Evolutionary conservation across 139 green algal genomes (phyloP).

Genomic region (Pleodorina starrii): DNA sequence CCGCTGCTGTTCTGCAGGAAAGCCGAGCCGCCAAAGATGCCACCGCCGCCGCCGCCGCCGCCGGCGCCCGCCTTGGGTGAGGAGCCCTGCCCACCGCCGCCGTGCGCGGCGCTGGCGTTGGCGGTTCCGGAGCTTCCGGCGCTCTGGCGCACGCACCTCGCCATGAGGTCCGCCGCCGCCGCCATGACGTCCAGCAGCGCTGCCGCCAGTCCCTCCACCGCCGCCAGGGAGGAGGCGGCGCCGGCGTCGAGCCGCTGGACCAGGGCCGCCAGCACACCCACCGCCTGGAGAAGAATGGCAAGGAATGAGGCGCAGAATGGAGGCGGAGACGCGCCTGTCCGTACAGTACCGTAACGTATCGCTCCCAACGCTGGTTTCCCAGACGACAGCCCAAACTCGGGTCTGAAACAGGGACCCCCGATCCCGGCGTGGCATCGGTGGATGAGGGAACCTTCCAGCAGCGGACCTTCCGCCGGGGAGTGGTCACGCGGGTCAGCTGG

Average conservation of each 20-base stretch:
- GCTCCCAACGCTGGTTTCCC: too few species aligned
- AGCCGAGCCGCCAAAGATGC: background rate
- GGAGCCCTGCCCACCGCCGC: constrained; percentile 3
- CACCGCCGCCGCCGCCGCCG: background rate
- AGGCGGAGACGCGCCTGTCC: too few species aligned
- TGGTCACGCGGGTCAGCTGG: too few species aligned
- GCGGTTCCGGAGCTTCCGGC: background rate
- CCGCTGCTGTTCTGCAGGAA: constrained; percentile 11
- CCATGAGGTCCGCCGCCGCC: constrained; percentile 18
- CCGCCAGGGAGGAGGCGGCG: constrained; percentile 25
- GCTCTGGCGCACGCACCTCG: background rate
- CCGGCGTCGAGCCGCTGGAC: constrained; percentile 31
- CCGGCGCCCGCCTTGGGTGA: background rate
- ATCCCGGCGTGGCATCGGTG: too few species aligned
- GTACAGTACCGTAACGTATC: too few species aligned
- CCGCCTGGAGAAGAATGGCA: constrained; percentile 8
- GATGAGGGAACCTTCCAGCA: too few species aligned
- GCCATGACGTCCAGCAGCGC: constrained; percentile 41
- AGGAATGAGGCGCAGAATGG: too few species aligned
- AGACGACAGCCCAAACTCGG: too few species aligned
- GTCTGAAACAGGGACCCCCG: too few species aligned
- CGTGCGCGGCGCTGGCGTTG: background rate
- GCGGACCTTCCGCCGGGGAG: too few species aligned
- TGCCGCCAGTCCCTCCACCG: constrained; percentile 42
- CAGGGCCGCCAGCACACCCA: constrained; percentile 26